Conservation (phyloP, 495 filamentous ascomycete species). For the Endocarpon pusillum region DNA sequence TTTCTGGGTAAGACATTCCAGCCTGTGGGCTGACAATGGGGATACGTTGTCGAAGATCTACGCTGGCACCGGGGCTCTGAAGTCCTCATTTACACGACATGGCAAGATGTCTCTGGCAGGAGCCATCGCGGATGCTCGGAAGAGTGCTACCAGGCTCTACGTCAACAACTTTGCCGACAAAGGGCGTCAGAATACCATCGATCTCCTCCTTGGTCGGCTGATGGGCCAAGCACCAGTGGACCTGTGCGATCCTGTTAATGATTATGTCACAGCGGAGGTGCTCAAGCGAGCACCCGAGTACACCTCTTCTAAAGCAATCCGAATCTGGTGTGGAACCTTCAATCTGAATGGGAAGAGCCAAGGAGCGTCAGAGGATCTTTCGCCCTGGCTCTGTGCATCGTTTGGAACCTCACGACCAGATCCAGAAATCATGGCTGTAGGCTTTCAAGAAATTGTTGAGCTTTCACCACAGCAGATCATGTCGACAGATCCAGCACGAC, state of each 20-base stretch:
- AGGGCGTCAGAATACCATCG: slow-evolving; percentile 81
- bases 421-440: slow-evolving; percentile 72
- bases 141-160: slow-evolving; percentile 83
- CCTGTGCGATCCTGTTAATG: slow-evolving; percentile 86
- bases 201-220: slow-evolving; percentile 70
- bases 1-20: slow-evolving; percentile 80
- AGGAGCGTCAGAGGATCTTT: slow-evolving; percentile 63
- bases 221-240: slow-evolving; percentile 70
- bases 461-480: slow-evolving; percentile 97
- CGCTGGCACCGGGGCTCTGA: slow-evolving; percentile 87
- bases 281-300: slow-evolving; percentile 37
- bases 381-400: slow-evolving; percentile 60
- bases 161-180: slow-evolving; percentile 97
- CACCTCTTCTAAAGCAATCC: slow-evolving; percentile 31
- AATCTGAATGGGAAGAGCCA: slow-evolving; percentile 77
- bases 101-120: slow-evolving; percentile 94
- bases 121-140: slow-evolving; percentile 84
- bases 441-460: slow-evolving; percentile 95
- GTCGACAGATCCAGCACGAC: slow-evolving; percentile 81
- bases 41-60: slow-evolving; percentile 91
- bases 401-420: slow-evolving; percentile 31
- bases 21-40: slow-evolving; percentile 95
- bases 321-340: slow-evolving; percentile 77
- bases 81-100: slow-evolving; percentile 86
- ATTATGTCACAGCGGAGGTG: slow-evolving; percentile 65